phyloP scores from a whole-genome alignment of 2,329 filamentous ascomycete species.

The Akanthomyces dipterigenus region DNA sequence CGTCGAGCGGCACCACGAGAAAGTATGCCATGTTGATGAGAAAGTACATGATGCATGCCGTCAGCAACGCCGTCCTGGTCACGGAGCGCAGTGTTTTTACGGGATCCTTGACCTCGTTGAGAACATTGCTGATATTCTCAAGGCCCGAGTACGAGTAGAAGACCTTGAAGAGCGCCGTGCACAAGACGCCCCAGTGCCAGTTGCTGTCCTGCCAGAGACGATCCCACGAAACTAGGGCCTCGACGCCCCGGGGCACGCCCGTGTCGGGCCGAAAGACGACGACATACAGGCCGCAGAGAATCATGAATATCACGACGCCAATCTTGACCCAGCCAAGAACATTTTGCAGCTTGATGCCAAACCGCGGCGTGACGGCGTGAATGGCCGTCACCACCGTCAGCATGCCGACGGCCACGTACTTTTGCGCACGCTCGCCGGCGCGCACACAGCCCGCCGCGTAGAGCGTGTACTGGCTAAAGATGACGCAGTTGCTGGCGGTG shows the following conservation, averaged over 20 bases:
- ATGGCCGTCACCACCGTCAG: conserved; percentile 51
- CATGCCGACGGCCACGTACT: conserved; percentile 49
- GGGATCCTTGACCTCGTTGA: conserved; percentile 65
- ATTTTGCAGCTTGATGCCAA: conserved; percentile 55
- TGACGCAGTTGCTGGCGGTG: conserved; percentile 63
- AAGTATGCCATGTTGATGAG: conserved; percentile 59
- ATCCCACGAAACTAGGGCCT: conserved; percentile 35
- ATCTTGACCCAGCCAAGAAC: conserved; percentile 58
- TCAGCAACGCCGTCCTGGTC: conserved; percentile 51
- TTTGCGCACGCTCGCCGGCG: conserved; percentile 44
- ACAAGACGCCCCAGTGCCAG: conserved; percentile 63
- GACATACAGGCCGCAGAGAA: conserved; percentile 52
- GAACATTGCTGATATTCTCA: conserved; percentile 61
- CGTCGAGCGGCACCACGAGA: conserved; percentile 58
- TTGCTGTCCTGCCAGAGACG: conserved; percentile 57
- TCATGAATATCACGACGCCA: conserved; percentile 53
- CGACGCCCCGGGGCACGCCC: conserved; percentile 2
- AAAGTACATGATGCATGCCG: conserved; percentile 58
- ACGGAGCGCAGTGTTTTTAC: conserved; percentile 59
- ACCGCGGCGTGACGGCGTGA: conserved; percentile 51
- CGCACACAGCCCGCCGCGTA: conserved; percentile 49
- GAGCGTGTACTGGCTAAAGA: conserved; percentile 59
- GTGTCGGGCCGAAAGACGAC: conserved; percentile 37
- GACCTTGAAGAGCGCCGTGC: conserved; percentile 61
- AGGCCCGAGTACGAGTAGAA: conserved; percentile 64